Percentiles rank a stretch among this genome's conserved stretches.
These are phyloP conservation scores for Leishmania lainsoni DNA, from an alignment of 208 protist genomes.

Conservation along the genomic window DNA sequence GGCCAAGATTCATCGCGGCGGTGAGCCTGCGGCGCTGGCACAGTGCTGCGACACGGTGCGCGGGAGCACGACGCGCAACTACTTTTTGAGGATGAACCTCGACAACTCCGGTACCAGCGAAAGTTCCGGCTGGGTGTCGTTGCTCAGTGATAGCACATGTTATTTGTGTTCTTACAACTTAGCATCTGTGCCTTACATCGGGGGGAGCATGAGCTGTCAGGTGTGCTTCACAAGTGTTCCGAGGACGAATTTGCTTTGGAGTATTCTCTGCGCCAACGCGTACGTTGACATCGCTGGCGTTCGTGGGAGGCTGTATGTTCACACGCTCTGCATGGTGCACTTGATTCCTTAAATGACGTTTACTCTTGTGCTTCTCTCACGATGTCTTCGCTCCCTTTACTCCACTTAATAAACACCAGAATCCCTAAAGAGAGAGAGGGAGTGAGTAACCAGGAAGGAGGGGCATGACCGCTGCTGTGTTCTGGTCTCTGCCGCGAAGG, in stretches of 20 bases:
- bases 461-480: not conserved
- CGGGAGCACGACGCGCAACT: too few relatives aligned
- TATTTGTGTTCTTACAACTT: too few relatives aligned
- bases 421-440: not conserved
- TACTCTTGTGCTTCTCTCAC: not conserved
- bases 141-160: too few relatives aligned
- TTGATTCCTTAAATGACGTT: not conserved
- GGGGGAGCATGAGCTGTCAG: too few relatives aligned
- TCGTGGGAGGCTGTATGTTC: not conserved
- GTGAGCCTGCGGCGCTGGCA: not conserved
- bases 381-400: not conserved
- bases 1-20: constrained; percentile 9
- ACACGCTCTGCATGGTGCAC: not conserved
- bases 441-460: not conserved
- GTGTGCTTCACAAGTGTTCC: too few relatives aligned
- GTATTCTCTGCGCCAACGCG: too few relatives aligned
- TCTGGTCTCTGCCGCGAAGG: not conserved
- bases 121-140: too few relatives aligned
- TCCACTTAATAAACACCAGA: not conserved
- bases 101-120: too few relatives aligned
- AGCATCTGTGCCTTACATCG: too few relatives aligned
- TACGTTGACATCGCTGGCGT: not conserved
- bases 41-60: constrained; percentile 15
- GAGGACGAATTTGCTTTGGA: too few relatives aligned
- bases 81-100: too few relatives aligned